Percentiles rank a stretch among this genome's conserved stretches.
Conservation (phyloP, 176 grass and related monocot genomes). For the Avena atlantica region DNA sequence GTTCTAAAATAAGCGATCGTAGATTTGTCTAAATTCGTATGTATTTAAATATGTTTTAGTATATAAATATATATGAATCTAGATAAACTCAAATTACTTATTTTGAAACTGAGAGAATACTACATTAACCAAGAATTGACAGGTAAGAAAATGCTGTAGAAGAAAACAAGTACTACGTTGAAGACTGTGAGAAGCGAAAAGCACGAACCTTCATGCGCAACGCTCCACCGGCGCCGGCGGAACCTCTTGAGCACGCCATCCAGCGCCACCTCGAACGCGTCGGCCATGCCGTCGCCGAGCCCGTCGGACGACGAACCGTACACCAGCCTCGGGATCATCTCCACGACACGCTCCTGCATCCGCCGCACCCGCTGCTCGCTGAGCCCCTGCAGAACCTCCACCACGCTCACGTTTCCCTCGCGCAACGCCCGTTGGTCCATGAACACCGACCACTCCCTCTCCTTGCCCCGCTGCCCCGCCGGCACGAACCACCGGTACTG, state of each 20-base stretch:
- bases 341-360: slow-evolving; percentile 82
- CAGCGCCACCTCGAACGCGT: slow-evolving; percentile 76
- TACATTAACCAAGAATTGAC: background rate
- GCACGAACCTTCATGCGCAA: slow-evolving; percentile 15
- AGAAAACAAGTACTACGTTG: background rate
- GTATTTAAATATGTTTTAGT: too few relatives aligned
- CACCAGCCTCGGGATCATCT: slow-evolving; percentile 86
- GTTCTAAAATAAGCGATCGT: too few relatives aligned
- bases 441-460: slow-evolving; percentile 86
- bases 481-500: slow-evolving; percentile 81
- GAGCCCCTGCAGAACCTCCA: slow-evolving; percentile 61
- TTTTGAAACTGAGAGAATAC: too few relatives aligned
- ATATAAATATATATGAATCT: too few relatives aligned
- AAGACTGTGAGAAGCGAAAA: background rate
- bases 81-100: too few relatives aligned
- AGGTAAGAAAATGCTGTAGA: background rate
- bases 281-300: slow-evolving; percentile 63
- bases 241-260: slow-evolving; percentile 60
- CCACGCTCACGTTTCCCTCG: slow-evolving; percentile 60
- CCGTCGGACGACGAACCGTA: slow-evolving; percentile 58
- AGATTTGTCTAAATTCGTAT: too few relatives aligned
- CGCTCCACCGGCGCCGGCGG: slow-evolving; percentile 35
- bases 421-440: slow-evolving; percentile 73
- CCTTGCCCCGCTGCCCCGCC: slow-evolving; percentile 12
- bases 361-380: slow-evolving; percentile 54